phyloP scores from a whole-genome alignment of 2,329 filamentous ascomycete species.

The Graphiopsis chlorocephala region DNA sequence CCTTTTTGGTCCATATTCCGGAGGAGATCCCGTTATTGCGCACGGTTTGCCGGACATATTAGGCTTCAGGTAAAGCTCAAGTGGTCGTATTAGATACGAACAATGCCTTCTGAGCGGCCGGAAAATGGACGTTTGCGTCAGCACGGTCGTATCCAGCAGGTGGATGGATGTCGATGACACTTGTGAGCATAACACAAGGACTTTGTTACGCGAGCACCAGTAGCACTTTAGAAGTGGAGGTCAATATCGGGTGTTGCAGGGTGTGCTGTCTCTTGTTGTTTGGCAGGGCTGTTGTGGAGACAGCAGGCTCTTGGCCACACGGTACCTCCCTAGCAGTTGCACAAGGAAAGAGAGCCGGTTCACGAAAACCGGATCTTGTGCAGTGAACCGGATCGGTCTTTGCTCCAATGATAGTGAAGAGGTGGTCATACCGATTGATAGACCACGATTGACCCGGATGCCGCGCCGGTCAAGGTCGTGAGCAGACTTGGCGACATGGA shows the following conservation, averaged over 20 bases:
- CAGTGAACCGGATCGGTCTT: not conserved
- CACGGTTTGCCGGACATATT: not conserved
- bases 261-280: not conserved
- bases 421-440: not conserved
- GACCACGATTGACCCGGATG: slow-evolving; percentile 1
- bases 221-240: not conserved
- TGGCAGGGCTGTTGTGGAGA: not conserved
- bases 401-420: not conserved
- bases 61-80: not conserved
- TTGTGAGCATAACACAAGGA: not conserved
- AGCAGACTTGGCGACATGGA: slow-evolving; percentile 1
- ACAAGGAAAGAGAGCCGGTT: not conserved
- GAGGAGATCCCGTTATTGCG: not conserved
- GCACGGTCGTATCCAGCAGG: not conserved
- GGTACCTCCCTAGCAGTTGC: not conserved
- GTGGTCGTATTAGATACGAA: not conserved
- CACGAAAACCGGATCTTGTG: not conserved
- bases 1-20: not conserved
- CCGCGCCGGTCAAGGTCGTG: slow-evolving; percentile 1
- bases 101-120: not conserved
- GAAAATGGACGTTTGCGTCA: not conserved
- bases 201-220: not conserved
- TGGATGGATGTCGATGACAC: not conserved
- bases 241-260: not conserved
- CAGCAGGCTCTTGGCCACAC: not conserved